Base-by-base conservation (phyloP, 2,329 filamentous ascomycete genomes). In the Botrytis fabae region DNA sequence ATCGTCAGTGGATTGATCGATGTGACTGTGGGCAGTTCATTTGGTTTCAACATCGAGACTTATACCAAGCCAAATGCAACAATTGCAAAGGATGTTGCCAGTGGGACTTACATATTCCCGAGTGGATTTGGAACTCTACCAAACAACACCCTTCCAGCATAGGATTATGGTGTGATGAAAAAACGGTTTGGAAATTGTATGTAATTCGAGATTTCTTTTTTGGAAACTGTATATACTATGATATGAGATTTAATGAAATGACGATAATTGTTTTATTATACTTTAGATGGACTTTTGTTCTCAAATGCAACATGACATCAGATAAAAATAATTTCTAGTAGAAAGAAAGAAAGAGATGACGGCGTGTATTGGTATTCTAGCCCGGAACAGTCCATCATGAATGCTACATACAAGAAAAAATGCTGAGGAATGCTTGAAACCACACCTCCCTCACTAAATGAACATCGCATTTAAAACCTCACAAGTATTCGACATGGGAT, bases 1-100 rank as follows among this genome's bases (percentile, higher is more conserved):
- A 80, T 87, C 66, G 85, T 86, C 57, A 83, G 82, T 32, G 81
- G 82, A 73, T 77, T 86, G 75, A 74, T 78, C 20, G 32, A 32
- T 12, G 9, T 9, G 3, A 42, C 63, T 22, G 40, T 72, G 32
- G 63, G 32, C 3, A n/a, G 22, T 12, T 20, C 28, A 25, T 35
- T 25, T 4, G 62, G 63, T 9, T 51, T 69, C 28, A 54, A 51
- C 35, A 61, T 61, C 0, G 22, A 46, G 16, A 35, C 44, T 44
- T 72, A 72, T 42, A 61, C 42, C 16, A 25, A 5, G 18, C 63
- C 40, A 6, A 69, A 72, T 61, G 51, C 28, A 3, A 72, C 63
- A 4, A 72, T 72, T 42, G 70, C 51, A 22, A 12, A 16, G 2
- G 62, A 57, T 38, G 40, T 69, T 40, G 48, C 51, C 6, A 44